Percentiles rank a stretch among this genome's conserved stretches.
These are phyloP conservation scores for Dryas octopetala DNA, from an alignment of 306 rosid genomes.

Conservation along the genomic window DNA sequence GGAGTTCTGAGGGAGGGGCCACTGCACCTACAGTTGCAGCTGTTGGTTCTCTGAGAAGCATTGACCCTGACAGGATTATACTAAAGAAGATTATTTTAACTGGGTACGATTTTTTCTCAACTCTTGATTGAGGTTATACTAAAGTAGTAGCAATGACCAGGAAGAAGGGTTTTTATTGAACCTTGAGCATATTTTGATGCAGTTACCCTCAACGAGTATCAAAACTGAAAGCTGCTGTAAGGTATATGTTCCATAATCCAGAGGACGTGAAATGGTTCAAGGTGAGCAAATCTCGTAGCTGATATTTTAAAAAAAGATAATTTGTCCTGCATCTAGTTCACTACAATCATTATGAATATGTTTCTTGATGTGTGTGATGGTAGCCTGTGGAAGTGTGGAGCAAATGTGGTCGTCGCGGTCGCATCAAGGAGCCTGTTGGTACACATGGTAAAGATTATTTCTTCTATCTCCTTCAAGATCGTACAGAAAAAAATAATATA, in stretches of 20 bases:
- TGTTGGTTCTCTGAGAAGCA: slow-evolving; percentile 75
- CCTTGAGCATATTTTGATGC: slow-evolving; percentile 32
- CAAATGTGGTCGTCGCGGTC: slow-evolving; percentile 88
- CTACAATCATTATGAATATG: slow-evolving; percentile 10
- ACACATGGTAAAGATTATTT: slow-evolving; percentile 71
- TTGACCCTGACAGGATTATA: slow-evolving; percentile 81
- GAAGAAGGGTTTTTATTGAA: neutral
- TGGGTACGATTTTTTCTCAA: slow-evolving; percentile 50
- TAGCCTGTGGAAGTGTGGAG: slow-evolving; percentile 94
- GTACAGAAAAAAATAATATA: too few species aligned
- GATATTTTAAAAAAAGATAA: neutral
- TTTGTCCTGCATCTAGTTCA: slow-evolving; percentile 9
- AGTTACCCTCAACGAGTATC: slow-evolving; percentile 97
- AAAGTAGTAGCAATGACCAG: too few species aligned
- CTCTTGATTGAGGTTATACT: neutral
- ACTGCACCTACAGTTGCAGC: slow-evolving; percentile 61
- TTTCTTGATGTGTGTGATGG: slow-evolving; percentile 32
- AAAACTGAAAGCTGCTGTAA: slow-evolving; percentile 77
- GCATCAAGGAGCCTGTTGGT: slow-evolving; percentile 92
- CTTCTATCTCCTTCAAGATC: neutral
- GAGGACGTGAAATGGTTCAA: slow-evolving; percentile 97
- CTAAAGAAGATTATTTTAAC: slow-evolving; percentile 87
- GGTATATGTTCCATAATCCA: slow-evolving; percentile 86
- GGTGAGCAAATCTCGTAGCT: slow-evolving; percentile 44
- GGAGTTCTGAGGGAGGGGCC: slow-evolving; percentile 47